Percentiles rank a stretch among this genome's conserved stretches.
Conservation (phyloP, 2,329 filamentous ascomycete species). For the Scedosporium dehoogii region DNA sequence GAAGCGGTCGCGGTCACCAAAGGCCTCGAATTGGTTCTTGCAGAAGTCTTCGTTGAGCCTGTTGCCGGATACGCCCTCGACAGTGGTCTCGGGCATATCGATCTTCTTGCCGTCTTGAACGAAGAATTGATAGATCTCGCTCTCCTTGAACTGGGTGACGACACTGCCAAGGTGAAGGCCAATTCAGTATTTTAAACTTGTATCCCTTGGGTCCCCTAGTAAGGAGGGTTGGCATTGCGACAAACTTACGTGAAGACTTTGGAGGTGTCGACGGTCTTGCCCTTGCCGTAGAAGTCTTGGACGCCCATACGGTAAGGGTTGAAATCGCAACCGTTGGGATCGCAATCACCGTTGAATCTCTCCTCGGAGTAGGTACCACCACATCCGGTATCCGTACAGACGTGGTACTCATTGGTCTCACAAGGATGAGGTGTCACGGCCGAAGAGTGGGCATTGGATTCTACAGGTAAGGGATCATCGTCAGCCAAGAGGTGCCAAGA, state of each 20-base stretch:
- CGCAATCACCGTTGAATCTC: conserved; percentile 49
- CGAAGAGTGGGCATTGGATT: conserved; percentile 46
- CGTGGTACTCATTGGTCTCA: conserved; percentile 28
- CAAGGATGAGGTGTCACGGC: conserved; percentile 50
- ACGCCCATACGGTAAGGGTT: conserved; percentile 55
- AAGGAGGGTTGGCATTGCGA: neutral
- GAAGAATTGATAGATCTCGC: conserved; percentile 46
- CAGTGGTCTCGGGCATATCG: conserved; percentile 26
- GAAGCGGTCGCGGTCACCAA: conserved; percentile 41
- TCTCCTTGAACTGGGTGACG: conserved; percentile 45
- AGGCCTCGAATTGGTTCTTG: conserved; percentile 41
- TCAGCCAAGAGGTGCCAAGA: neutral
- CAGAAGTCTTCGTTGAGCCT: conserved; percentile 50
- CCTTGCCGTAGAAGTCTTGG: conserved; percentile 48
- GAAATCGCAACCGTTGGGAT: conserved; percentile 56
- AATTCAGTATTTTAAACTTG: neutral
- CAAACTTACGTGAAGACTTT: conserved; percentile 35
- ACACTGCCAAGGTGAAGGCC: conserved; percentile 25
- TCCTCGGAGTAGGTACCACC: conserved; percentile 36
- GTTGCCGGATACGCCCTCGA: conserved; percentile 40
- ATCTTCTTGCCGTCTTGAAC: conserved; percentile 48
- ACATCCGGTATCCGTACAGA: conserved; percentile 21
- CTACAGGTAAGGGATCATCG: neutral
- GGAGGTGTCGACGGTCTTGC: conserved; percentile 45
- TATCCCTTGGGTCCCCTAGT: neutral